Evolutionary conservation across 306 rosid genomes (phyloP).

Genomic region (Ormosia semicastrata): DNA sequence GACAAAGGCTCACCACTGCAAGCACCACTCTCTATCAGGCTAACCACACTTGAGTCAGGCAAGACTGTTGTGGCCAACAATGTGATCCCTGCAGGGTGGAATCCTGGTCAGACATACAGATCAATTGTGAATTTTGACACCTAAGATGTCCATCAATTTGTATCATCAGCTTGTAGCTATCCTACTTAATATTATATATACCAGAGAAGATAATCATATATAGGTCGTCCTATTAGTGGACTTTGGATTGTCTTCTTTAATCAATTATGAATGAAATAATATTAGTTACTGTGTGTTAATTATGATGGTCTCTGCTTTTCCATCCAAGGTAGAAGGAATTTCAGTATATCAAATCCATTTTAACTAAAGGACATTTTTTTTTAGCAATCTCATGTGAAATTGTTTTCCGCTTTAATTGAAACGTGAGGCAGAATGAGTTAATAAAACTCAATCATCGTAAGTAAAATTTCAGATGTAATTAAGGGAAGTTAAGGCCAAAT

Average conservation of each 20-base stretch:
- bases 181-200: not conserved
- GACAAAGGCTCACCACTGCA: slow-evolving; percentile 36
- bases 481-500: not conserved
- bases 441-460: too few species aligned
- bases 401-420: too few species aligned
- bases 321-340: not conserved
- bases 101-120: slow-evolving; percentile 62
- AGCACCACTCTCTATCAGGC: slow-evolving; percentile 62
- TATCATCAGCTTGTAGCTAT: not conserved
- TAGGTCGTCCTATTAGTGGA: slow-evolving; percentile 5
- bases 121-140: slow-evolving; percentile 51
- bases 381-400: too few species aligned
- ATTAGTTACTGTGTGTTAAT: not conserved
- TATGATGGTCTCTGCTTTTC: not conserved
- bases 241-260: slow-evolving; percentile 13
- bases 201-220: not conserved
- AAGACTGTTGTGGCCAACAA: slow-evolving; percentile 41
- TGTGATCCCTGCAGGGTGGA: slow-evolving; percentile 75
- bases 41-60: slow-evolving; percentile 43
- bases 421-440: too few species aligned
- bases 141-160: not conserved
- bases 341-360: not conserved
- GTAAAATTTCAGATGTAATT: too few species aligned
- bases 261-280: not conserved
- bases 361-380: too few species aligned